Conservation (phyloP, 345 rosid species). For the Aethionema arabicum region DNA sequence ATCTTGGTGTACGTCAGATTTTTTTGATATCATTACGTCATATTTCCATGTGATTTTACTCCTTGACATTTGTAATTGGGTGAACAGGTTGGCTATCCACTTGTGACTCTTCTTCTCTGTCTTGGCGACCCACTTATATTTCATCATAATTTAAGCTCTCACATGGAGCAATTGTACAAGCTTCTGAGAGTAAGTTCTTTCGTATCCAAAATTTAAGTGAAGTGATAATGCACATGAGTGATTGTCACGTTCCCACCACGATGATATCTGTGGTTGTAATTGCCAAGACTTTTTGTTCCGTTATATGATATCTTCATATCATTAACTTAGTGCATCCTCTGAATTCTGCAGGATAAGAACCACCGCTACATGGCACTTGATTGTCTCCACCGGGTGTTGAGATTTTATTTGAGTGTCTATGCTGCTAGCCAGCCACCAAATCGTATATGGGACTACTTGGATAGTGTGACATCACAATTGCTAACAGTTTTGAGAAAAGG, state of each 20-base stretch:
- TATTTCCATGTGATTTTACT: conserved; percentile 20
- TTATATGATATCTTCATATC: conserved; percentile 21
- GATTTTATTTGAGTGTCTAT: conserved; percentile 92
- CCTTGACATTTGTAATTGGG: conserved; percentile 27
- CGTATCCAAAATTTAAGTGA: conserved; percentile 16
- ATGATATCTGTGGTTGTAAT: conserved; percentile 13
- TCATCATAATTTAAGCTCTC: conserved; percentile 75
- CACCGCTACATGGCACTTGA: conserved; percentile 98
- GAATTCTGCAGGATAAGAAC: conserved; percentile 79
- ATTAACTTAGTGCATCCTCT: conserved; percentile 16
- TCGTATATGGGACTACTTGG: conserved; percentile 95
- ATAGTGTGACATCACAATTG: conserved; percentile 97
- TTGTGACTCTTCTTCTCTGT: conserved; percentile 97
- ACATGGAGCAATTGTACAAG: conserved; percentile 98
- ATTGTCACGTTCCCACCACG: conserved; percentile 16
- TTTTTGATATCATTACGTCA: conserved; percentile 8
- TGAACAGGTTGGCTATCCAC: conserved; percentile 90
- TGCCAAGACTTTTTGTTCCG: conserved; percentile 11
- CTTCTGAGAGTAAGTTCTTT: conserved; percentile 77
- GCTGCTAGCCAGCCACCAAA: conserved; percentile 92
- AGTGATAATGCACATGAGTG: conserved; percentile 7
- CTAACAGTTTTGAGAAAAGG: conserved; percentile 87
- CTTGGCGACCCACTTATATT: conserved; percentile 96
- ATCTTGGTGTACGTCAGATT: conserved; percentile 68
- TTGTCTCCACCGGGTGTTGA: conserved; percentile 95